phyloP scores from a whole-genome alignment of 2,329 filamentous ascomycete species.

The Trichophyton schoenleinii region DNA sequence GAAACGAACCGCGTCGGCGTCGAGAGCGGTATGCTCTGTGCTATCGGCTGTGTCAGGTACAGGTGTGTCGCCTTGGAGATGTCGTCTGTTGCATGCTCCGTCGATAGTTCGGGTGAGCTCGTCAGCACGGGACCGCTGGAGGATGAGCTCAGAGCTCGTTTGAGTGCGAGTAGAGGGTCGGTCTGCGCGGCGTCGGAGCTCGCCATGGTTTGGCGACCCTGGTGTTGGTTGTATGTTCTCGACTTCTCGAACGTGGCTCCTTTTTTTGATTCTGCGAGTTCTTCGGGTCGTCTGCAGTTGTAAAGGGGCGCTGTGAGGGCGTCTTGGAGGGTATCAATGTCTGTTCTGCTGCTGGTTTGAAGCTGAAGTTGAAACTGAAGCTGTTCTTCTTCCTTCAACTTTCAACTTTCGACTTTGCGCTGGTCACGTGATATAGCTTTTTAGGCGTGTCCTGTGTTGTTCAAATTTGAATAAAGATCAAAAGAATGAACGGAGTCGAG shows the following conservation, averaged over 20 bases:
- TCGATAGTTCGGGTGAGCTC: constrained; percentile 50
- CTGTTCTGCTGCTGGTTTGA: neutral
- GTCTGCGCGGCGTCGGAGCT: constrained; percentile 37
- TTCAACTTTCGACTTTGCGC: neutral
- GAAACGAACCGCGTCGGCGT: constrained; percentile 76
- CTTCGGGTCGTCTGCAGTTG: neutral
- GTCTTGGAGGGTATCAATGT: neutral
- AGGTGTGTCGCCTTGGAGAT: constrained; percentile 69
- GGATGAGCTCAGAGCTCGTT: constrained; percentile 62
- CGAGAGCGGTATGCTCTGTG: constrained; percentile 55
- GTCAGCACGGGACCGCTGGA: constrained; percentile 59
- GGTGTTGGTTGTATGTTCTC: neutral
- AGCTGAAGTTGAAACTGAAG: neutral
- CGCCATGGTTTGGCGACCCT: constrained; percentile 6
- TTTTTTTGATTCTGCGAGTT: neutral
- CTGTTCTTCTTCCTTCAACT: neutral
- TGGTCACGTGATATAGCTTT: too few relatives aligned
- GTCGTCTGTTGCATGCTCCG: constrained; percentile 47
- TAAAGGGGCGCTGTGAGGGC: neutral
- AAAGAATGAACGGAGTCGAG: too few relatives aligned
- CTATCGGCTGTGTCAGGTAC: constrained; percentile 52
- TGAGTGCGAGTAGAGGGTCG: constrained; percentile 73
- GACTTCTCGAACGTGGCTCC: neutral
- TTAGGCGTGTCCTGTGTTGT: too few relatives aligned
- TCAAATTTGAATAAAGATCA: too few relatives aligned